Base-by-base conservation (phyloP, 129 eudicot genomes). In the carrot (Daucus carota) region DNA sequence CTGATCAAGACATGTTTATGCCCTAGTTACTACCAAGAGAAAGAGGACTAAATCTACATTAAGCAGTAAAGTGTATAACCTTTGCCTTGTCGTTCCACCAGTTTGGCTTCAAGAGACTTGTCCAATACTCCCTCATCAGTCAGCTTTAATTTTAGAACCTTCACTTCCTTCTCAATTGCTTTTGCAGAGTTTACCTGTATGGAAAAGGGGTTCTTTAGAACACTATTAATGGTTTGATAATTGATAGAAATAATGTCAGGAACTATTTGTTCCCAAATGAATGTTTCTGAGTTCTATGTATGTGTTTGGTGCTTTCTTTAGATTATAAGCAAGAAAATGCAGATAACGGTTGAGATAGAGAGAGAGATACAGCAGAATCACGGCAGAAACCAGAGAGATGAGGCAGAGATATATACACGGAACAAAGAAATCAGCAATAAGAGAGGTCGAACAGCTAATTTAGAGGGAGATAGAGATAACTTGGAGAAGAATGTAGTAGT, bases 101-200 rank as follows among this genome's bases (percentile, higher is more conserved):
- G 62, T 80, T 86, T 93, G 48, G 91, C 96, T 77, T 90, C 98
- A 15, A 90, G 96, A 40, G 98, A 88, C 85, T 86, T 93, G 24
- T 85, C 90, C 57, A 79, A 54, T 77, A 88, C 80, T 48, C 75
- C 86, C 26, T 89, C 93, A 71, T 89, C 97, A 65, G 90, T 83
- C 72, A 79, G 80, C 80, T 90, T 87, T 46, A 73, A 76, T 84
- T 91, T 93, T 24, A 93, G 81, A 75, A 80, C 74, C 87, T 93
- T 93, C n/a, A 91, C 85, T 70, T 91, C 96, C 80, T 93, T 90
- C 24, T 93, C 98, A 82, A 87, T 82, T 75, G 87, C 73, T 85
- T 93, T 93, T 8, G 87, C 87, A 43, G 90, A 82, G 71, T 83
- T 90, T 66, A 90, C 87, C 96, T 92, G 78, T 81, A 59, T 69